Evolutionary conservation across 1,284 basidiomycete species (phyloP).

Genomic region (Puccinia brachypodii): DNA sequence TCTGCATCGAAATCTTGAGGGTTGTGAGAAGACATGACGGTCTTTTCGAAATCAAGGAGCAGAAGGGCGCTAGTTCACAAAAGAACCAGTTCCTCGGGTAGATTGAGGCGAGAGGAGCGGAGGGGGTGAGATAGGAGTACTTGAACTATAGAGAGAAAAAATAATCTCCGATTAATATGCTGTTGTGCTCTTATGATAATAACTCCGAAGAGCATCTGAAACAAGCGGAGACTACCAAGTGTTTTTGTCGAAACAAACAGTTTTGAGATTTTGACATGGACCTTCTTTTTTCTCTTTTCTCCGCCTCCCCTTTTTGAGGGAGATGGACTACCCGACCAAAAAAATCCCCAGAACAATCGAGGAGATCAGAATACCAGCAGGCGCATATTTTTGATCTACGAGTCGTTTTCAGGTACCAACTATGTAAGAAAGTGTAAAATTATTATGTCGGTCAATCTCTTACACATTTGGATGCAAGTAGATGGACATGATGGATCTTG

Average conservation of each 20-base stretch:
- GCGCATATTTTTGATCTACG: constrained; percentile 3
- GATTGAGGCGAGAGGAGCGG: constrained; percentile 12
- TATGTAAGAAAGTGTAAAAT: background rate
- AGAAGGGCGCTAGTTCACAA: background rate
- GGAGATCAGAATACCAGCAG: background rate
- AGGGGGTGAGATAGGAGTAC: constrained; percentile 8
- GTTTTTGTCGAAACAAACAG: constrained; percentile 11
- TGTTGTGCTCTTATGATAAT: constrained; percentile 21
- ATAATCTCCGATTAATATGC: background rate
- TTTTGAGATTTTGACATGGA: background rate
- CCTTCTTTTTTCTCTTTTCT: background rate
- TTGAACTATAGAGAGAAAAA: constrained; percentile 1
- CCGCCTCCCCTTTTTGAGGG: background rate
- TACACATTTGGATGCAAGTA: background rate
- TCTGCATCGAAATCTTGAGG: constrained; percentile 16
- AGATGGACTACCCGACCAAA: background rate
- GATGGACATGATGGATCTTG: background rate
- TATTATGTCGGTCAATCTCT: background rate
- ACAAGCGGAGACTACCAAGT: background rate
- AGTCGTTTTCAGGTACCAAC: constrained; percentile 12
- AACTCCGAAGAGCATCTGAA: constrained; percentile 9
- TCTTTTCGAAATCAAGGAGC: background rate
- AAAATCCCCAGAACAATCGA: constrained; percentile 10
- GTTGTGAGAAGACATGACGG: constrained; percentile 2
- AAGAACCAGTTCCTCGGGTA: constrained; percentile 2